Percentiles rank a stretch among this genome's conserved stretches.
Evolutionary conservation across 2,329 filamentous ascomycete species (phyloP).

Genomic region (Myriosclerotinia curreyana): DNA sequence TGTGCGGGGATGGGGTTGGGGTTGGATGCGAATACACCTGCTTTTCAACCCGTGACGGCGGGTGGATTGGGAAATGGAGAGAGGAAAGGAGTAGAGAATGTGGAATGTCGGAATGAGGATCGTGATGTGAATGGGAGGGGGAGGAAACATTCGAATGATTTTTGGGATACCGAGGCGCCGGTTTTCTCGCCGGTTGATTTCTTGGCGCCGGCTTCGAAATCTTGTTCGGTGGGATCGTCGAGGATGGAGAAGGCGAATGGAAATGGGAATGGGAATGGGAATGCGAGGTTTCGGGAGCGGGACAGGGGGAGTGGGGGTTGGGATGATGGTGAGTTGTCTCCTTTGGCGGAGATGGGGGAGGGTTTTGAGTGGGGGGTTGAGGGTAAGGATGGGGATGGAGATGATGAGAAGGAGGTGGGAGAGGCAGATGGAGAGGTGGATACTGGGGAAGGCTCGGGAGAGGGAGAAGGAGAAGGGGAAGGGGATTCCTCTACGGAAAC

Average conservation of each 20-base stretch:
- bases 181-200: constrained; percentile 2
- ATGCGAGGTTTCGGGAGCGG: no score
- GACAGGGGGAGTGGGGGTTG: background rate
- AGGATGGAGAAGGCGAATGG: no score
- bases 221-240: no score
- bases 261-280: no score
- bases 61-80: background rate
- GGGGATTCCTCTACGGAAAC: background rate
- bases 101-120: no score
- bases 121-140: background rate
- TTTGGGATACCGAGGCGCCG: background rate
- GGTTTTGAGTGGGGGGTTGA: background rate
- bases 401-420: background rate
- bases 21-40: no score
- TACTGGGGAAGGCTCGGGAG: background rate
- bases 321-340: constrained; percentile 9
- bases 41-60: no score
- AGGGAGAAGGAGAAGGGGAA: background rate
- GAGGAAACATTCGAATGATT: background rate
- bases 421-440: background rate
- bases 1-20: background rate
- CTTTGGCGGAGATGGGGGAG: background rate
- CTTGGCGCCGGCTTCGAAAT: no score
- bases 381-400: no score
- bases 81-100: background rate